Evolutionary conservation across 441 rosid species (phyloP).

Genomic region (Erodium moschatum): DNA sequence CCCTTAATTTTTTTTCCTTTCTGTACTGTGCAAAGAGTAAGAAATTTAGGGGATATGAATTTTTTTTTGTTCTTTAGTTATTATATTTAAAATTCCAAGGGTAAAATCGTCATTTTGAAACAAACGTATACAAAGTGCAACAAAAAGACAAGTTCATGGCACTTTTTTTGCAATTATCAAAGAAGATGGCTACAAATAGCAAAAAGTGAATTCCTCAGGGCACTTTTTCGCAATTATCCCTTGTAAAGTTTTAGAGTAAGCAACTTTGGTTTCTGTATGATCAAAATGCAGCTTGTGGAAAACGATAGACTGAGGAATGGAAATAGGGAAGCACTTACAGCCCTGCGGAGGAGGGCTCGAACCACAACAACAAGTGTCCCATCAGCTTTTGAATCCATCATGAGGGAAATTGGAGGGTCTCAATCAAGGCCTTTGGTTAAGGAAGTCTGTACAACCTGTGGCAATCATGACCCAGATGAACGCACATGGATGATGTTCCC

Average conservation of each 20-base stretch:
- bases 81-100: too few species aligned
- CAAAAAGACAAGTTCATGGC: too few species aligned
- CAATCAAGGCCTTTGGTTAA: constrained; percentile 50
- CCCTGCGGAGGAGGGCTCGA: constrained; percentile 59
- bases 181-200: too few species aligned
- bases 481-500: constrained; percentile 73
- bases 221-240: too few species aligned
- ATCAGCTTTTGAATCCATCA: constrained; percentile 55
- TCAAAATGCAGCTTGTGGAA: constrained; percentile 49
- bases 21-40: too few species aligned
- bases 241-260: background rate
- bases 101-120: too few species aligned
- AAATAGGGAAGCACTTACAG: constrained; percentile 71
- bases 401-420: constrained; percentile 47
- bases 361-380: constrained; percentile 62
- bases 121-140: too few species aligned
- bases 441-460: constrained; percentile 71
- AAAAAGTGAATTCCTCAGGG: too few species aligned
- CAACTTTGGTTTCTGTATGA: constrained; percentile 11
- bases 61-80: too few species aligned
- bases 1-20: too few species aligned
- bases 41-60: too few species aligned
- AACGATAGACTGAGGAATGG: constrained; percentile 67
- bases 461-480: constrained; percentile 55
- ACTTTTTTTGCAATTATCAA: too few species aligned